A percentile compares a stretch with the other conserved stretches of the same genome.
Evolutionary conservation across 2,329 filamentous ascomycete species (phyloP).

Genomic region (Canariomyces notabilis): DNA sequence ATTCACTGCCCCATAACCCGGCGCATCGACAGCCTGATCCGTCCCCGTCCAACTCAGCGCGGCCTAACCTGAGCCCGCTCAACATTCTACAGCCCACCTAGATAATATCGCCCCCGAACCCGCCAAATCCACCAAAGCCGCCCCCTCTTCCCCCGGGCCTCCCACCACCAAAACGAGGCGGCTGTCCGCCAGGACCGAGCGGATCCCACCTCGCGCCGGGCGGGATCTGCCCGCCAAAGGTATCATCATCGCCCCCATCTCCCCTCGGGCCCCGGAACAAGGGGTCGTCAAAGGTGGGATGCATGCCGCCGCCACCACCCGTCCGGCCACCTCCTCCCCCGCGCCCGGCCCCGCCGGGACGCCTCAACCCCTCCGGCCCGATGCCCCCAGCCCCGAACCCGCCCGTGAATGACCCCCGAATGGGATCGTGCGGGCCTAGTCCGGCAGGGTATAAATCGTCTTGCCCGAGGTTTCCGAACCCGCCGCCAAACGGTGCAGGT

Average conservation of each 20-base stretch:
- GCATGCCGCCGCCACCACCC: constrained; percentile 70
- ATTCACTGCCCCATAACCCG: too few species aligned
- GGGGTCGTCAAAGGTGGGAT: constrained; percentile 90
- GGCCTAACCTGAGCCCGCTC: not conserved
- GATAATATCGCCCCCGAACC: constrained; percentile 29
- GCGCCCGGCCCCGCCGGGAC: constrained; percentile 40
- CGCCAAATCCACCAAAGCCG: constrained; percentile 25
- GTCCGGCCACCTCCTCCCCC: constrained; percentile 30
- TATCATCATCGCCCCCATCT: constrained; percentile 39
- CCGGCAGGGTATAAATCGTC: constrained; percentile 84
- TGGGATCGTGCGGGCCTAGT: constrained; percentile 77
- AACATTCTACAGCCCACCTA: constrained; percentile 12
- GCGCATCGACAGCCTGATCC: not conserved
- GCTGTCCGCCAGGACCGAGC: constrained; percentile 60
- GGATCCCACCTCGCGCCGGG: constrained; percentile 92
- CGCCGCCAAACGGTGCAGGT: constrained; percentile 24
- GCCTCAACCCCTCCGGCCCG: constrained; percentile 39
- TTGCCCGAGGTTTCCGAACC: constrained; percentile 62
- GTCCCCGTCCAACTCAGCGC: not conserved
- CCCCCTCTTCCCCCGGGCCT: constrained; percentile 31
- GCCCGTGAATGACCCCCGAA: constrained; percentile 55
- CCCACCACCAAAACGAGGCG: constrained; percentile 43
- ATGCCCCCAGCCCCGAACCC: constrained; percentile 42
- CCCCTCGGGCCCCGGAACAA: constrained; percentile 62
- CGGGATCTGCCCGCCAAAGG: constrained; percentile 67